Evolutionary conservation across 345 rosid species (phyloP).

Genomic region (Odontarrhena argentea): DNA sequence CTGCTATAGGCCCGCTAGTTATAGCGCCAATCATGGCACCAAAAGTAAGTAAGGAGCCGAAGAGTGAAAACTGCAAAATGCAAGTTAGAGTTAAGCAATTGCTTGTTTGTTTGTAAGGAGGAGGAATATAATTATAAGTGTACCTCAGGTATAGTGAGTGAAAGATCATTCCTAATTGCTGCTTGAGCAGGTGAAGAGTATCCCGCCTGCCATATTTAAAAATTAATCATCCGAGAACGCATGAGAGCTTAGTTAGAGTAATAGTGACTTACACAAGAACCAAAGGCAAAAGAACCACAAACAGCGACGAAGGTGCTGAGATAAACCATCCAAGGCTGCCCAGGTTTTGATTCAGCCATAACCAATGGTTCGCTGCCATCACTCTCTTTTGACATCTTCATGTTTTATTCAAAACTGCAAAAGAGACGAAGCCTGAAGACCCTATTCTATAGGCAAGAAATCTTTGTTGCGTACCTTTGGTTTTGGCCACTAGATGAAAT

Average conservation of each 20-base stretch:
- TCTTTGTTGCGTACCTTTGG: slow-evolving; percentile 1
- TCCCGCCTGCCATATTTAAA: slow-evolving; percentile 56
- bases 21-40: slow-evolving; percentile 98
- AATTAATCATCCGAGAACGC: slow-evolving; percentile 16
- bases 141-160: slow-evolving; percentile 69
- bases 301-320: slow-evolving; percentile 79
- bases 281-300: slow-evolving; percentile 82
- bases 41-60: slow-evolving; percentile 83
- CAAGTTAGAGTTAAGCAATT: slow-evolving; percentile 11
- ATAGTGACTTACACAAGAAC: slow-evolving; percentile 67
- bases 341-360: slow-evolving; percentile 41
- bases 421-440: slow-evolving; percentile 38
- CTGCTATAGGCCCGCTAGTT: slow-evolving; percentile 83
- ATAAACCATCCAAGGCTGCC: slow-evolving; percentile 69
- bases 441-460: slow-evolving; percentile 34
- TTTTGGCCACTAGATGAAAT: neutral
- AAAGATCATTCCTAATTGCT: slow-evolving; percentile 73
- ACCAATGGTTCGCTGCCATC: slow-evolving; percentile 37
- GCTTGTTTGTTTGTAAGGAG: neutral
- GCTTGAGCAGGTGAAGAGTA: slow-evolving; percentile 87
- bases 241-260: neutral
- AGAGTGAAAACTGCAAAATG: slow-evolving; percentile 67
- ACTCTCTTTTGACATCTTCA: slow-evolving; percentile 33
- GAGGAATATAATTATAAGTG: neutral
- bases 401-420: slow-evolving; percentile 29